A percentile compares a stretch with the other conserved stretches of the same genome.
These are phyloP conservation scores for Mycena galopus DNA, from an alignment of 768 basidiomycete genomes.

Conservation along the genomic window DNA sequence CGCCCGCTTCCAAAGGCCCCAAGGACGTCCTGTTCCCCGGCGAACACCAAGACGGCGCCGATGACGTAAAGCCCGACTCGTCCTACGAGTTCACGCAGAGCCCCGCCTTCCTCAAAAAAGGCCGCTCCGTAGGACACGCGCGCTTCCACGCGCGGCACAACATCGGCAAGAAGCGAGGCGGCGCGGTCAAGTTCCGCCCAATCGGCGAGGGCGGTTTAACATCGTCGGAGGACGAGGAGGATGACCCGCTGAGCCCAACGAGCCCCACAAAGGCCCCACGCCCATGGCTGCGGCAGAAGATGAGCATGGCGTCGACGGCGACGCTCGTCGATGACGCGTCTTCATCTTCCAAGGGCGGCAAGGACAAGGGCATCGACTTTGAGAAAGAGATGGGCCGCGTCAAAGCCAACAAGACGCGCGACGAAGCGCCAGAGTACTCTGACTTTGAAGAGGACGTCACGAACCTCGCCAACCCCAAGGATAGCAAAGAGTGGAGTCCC, in stretches of 20 bases:
- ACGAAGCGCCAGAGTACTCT: constrained; percentile 54
- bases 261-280: constrained; percentile 21
- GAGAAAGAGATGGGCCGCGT: constrained; percentile 59
- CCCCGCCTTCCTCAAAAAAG: constrained; percentile 40
- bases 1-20: constrained; percentile 28
- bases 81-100: constrained; percentile 43
- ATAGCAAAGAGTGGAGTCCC: constrained; percentile 60
- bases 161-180: constrained; percentile 39
- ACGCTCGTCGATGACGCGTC: constrained; percentile 40
- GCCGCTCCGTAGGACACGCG: constrained; percentile 35
- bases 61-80: constrained; percentile 37
- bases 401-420: constrained; percentile 42
- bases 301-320: constrained; percentile 40
- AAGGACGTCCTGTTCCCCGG: constrained; percentile 47
- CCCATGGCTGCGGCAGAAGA: constrained; percentile 42
- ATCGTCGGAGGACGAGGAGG: constrained; percentile 46
- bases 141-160: constrained; percentile 32
- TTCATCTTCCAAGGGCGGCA: too few species aligned
- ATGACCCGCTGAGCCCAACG: constrained; percentile 30
- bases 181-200: constrained; percentile 43
- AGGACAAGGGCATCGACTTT: constrained; percentile 47
- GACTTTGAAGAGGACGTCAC: constrained; percentile 64
- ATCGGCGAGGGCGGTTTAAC: constrained; percentile 35
- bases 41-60: constrained; percentile 38
- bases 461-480: constrained; percentile 28